Base-by-base conservation (phyloP, 2,329 filamentous ascomycete genomes). In the Colletotrichum lini region DNA sequence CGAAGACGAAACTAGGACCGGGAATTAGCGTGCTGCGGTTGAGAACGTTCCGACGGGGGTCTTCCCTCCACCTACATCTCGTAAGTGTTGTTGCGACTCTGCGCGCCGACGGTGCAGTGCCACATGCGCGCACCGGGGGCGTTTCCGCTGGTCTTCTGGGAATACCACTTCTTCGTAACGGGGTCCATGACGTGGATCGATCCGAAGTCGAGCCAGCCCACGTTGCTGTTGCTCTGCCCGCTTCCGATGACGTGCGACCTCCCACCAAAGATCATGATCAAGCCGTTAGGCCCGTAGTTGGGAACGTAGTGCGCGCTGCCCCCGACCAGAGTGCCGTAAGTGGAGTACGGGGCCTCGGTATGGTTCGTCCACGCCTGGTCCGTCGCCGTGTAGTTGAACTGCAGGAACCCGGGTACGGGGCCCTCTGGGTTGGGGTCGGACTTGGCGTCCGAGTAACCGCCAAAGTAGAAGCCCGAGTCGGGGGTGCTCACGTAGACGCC, bases 131-230 rank as follows among this genome's bases (percentile, higher is more conserved):
- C 56, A 0, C 62, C 44, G 3, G 74, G 74, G 18, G 65, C 61
- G 12, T 63, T 68, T 1, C 74, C 74, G 15, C 57, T 70, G 10
- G 74, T 70, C 40, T 44, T 62, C 16, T 75, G 74, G 35, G 54
- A 68, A 21, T 65, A 70, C 74, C 74, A 75, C 44, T 30, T 9
- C 50, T 60, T 67, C 15, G 70, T 66, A 40, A 66, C 66, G 21
- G 73, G 71, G 21, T 75, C 74, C 67, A 73, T 70, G 56, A 73
- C 65, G 35, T 65, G 59, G 2, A 75, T 21, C 16, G 35, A 73
- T 18, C 45, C 38, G 18, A 75, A 74, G n/a, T 59, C 60, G 8
- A 72, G 60, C 16, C 69, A 67, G 21, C 64, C 65, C 8, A 68
- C 52, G 40, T 69, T 63, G 12, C 35, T 59, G 13, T 47, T 40